A percentile compares a stretch with the other conserved stretches of the same genome.
Conservation (phyloP, 2,329 filamentous ascomycete species). For the Epichloe aotearoae region DNA sequence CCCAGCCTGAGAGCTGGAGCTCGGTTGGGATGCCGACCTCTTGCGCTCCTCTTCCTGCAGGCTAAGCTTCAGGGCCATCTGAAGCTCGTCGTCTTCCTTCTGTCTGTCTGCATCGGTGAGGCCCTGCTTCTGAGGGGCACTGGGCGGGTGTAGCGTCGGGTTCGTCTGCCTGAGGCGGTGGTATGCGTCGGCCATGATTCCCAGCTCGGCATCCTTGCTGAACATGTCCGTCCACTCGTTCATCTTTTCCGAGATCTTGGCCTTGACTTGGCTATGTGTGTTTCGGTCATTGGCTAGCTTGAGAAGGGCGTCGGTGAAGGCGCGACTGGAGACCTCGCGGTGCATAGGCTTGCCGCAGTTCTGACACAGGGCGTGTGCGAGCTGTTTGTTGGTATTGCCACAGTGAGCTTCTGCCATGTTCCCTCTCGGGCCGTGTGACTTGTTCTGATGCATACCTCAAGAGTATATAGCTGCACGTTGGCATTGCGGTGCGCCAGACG, state of each 20-base stretch:
- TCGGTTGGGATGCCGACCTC: slow-evolving; percentile 28
- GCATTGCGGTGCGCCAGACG: slow-evolving; percentile 85
- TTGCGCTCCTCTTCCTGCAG: slow-evolving; percentile 72
- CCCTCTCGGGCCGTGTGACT: too few species aligned
- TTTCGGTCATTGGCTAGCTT: slow-evolving; percentile 88
- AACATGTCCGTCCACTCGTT: slow-evolving; percentile 96
- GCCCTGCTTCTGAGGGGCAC: slow-evolving; percentile 82
- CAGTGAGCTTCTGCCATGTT: not conserved
- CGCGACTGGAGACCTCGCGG: slow-evolving; percentile 77
- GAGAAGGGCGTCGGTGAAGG: slow-evolving; percentile 86
- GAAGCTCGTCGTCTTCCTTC: slow-evolving; percentile 93
- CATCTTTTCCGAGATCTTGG: slow-evolving; percentile 95
- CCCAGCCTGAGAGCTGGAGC: slow-evolving; percentile 18
- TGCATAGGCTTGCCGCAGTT: slow-evolving; percentile 83
- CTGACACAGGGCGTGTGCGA: slow-evolving; percentile 81
- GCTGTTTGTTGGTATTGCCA: slow-evolving; percentile 22
- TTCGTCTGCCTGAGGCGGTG: slow-evolving; percentile 72
- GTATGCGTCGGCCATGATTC: slow-evolving; percentile 95
- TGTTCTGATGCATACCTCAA: slow-evolving; percentile 47
- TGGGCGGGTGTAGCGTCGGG: slow-evolving; percentile 80
- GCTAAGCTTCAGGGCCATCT: slow-evolving; percentile 87
- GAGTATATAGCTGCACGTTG: slow-evolving; percentile 89
- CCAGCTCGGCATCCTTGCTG: slow-evolving; percentile 72
- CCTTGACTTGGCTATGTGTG: slow-evolving; percentile 90
- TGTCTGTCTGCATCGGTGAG: slow-evolving; percentile 82